These are phyloP conservation scores for Globisporangium acanthophoron DNA, from an alignment of 352 stramenopile genomes.

Conservation along the genomic window DNA sequence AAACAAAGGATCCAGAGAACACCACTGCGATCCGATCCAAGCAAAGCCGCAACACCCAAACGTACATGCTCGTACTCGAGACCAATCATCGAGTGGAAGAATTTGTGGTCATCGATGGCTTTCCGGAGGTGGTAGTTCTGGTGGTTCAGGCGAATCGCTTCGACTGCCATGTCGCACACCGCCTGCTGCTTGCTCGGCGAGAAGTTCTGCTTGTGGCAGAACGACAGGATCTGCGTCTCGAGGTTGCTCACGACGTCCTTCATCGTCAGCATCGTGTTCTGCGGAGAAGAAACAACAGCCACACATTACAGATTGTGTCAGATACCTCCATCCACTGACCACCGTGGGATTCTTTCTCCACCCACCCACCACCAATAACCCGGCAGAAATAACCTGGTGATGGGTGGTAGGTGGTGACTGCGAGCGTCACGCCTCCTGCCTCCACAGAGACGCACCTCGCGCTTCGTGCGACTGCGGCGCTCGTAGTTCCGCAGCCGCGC, in stretches of 20 bases:
- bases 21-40: not conserved
- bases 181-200: conserved; percentile 16
- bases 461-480: conserved; percentile 43
- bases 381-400: no score
- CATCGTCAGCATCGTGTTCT: conserved; percentile 52
- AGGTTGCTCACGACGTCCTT: conserved; percentile 35
- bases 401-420: no score
- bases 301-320: not conserved
- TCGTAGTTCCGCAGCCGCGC: conserved; percentile 48
- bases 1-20: no score
- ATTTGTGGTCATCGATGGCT: conserved; percentile 42
- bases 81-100: conserved; percentile 59
- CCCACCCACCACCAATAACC: conserved; percentile 14
- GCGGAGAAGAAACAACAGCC: conserved; percentile 1
- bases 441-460: conserved; percentile 15
- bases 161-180: conserved; percentile 31
- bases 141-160: conserved; percentile 37
- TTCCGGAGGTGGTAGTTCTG: conserved; percentile 47
- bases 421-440: no score
- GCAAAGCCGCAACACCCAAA: not conserved
- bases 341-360: not conserved
- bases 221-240: conserved; percentile 25
- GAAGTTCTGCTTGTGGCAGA: conserved; percentile 21
- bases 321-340: not conserved
- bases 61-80: conserved; percentile 59